phyloP scores from a whole-genome alignment of 495 filamentous ascomycete genomes.

The Neurospora tetraspora region DNA sequence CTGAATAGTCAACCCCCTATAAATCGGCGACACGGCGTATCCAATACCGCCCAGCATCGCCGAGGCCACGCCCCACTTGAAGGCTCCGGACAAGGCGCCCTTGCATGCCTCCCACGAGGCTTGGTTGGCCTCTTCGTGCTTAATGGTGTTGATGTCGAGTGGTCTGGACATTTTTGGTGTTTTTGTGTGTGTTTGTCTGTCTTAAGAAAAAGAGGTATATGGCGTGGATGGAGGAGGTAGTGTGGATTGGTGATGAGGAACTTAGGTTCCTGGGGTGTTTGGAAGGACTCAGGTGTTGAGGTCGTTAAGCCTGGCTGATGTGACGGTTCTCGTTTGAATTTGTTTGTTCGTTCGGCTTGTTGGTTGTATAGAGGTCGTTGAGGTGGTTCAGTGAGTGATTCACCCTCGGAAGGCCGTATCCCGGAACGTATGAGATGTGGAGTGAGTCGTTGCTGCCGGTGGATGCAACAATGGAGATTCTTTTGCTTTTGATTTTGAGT shows the following conservation, averaged over 20 bases:
- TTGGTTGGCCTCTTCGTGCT: conserved; percentile 46
- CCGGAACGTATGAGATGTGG: background rate
- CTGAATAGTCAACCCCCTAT: conserved; percentile 73
- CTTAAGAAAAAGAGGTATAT: background rate
- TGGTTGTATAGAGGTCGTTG: background rate
- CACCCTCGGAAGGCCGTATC: background rate
- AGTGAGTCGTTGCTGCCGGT: background rate
- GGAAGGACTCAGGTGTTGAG: background rate
- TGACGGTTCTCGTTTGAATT: background rate
- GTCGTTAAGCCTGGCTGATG: background rate
- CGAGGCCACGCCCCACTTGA: conserved; percentile 55
- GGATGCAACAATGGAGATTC: background rate
- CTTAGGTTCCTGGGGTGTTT: background rate
- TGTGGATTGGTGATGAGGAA: background rate
- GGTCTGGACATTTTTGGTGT: conserved; percentile 19
- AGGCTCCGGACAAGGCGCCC: conserved; percentile 50
- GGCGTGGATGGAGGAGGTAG: background rate
- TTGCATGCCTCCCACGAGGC: conserved; percentile 53
- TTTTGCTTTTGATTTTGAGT: background rate
- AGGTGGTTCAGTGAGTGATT: background rate
- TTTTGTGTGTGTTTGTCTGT: background rate
- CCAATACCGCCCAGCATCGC: conserved; percentile 46
- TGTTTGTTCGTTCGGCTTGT: background rate
- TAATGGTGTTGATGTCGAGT: conserved; percentile 23
- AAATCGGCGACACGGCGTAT: conserved; percentile 58